Percentiles rank a stretch among this genome's conserved stretches.
phyloP scores from a whole-genome alignment of 2,329 filamentous ascomycete species.

The Lasiodiplodia sp. region DNA sequence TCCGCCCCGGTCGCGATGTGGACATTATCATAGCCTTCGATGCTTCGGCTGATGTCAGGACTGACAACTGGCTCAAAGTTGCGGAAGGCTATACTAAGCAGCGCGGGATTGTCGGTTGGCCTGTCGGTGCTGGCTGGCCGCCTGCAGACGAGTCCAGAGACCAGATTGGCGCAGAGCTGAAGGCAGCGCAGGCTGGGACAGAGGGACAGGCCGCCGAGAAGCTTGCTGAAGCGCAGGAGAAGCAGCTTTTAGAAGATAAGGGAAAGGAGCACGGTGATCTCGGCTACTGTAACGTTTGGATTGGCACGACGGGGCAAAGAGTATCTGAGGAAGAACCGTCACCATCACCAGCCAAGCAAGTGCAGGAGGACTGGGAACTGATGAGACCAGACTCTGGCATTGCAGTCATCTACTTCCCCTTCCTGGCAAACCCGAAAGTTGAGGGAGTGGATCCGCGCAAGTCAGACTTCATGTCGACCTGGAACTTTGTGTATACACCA shows the following conservation, averaged over 20 bases:
- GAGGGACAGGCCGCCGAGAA: conserved; percentile 68
- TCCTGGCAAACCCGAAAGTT: conserved; percentile 81
- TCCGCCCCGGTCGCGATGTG: conserved; percentile 85
- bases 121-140: conserved; percentile 93
- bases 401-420: conserved; percentile 87
- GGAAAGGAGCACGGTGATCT: conserved; percentile 60
- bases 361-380: conserved; percentile 70
- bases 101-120: conserved; percentile 92
- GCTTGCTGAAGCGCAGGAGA: conserved; percentile 63
- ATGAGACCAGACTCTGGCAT: conserved; percentile 83
- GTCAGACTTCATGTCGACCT: conserved; percentile 89
- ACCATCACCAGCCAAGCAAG: conserved; percentile 56
- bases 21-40: conserved; percentile 94
- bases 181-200: conserved; percentile 69
- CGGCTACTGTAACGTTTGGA: conserved; percentile 94
- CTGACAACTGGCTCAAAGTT: conserved; percentile 95
- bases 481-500: conserved; percentile 97
- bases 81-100: conserved; percentile 92
- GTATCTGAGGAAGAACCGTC: conserved; percentile 61
- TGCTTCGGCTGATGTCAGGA: conserved; percentile 89
- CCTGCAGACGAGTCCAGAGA: conserved; percentile 64
- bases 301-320: conserved; percentile 81
- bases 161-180: conserved; percentile 70
- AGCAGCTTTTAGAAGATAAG: conserved; percentile 34
- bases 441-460: conserved; percentile 82